phyloP scores from a whole-genome alignment of 805 yeast species.

The Ogataea degrootiae region DNA sequence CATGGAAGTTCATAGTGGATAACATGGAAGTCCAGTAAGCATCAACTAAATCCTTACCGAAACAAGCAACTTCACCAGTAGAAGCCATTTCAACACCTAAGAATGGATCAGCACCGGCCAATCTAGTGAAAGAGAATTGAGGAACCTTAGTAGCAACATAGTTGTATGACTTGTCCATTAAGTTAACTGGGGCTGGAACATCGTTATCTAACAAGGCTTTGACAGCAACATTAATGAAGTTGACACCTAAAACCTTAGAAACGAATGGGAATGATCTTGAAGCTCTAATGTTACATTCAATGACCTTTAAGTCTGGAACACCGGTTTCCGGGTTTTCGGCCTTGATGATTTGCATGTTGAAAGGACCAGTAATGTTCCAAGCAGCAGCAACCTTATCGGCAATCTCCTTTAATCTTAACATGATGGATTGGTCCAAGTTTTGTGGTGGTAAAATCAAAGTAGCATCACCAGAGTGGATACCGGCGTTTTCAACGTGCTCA shows the following conservation, averaged over 20 bases:
- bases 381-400: constrained; percentile 93
- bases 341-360: constrained; percentile 90
- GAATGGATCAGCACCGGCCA: constrained; percentile 99
- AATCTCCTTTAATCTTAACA: constrained; percentile 75
- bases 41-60: constrained; percentile 78
- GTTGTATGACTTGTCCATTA: constrained; percentile 70
- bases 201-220: constrained; percentile 73
- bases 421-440: constrained; percentile 56
- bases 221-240: constrained; percentile 93
- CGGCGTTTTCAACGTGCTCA: constrained; percentile 98
- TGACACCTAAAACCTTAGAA: constrained; percentile 61
- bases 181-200: constrained; percentile 74
- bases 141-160: constrained; percentile 98
- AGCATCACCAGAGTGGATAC: constrained; percentile 98
- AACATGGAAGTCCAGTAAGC: constrained; percentile 98
- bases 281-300: constrained; percentile 98
- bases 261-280: constrained; percentile 92
- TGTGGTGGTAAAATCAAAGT: constrained; percentile 93
- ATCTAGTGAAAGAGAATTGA: constrained; percentile 95
- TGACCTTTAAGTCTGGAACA: constrained; percentile 56
- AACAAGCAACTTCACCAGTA: constrained; percentile 98
- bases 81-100: constrained; percentile 99
- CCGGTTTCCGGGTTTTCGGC: constrained; percentile 87
- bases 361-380: constrained; percentile 96
- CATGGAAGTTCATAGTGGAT: constrained; percentile 93